Percentiles rank a stretch among this genome's conserved stretches.
phyloP scores from a whole-genome alignment of 202 grass and related monocot genomes.

The Schoenoplectus tabernaemontani region DNA sequence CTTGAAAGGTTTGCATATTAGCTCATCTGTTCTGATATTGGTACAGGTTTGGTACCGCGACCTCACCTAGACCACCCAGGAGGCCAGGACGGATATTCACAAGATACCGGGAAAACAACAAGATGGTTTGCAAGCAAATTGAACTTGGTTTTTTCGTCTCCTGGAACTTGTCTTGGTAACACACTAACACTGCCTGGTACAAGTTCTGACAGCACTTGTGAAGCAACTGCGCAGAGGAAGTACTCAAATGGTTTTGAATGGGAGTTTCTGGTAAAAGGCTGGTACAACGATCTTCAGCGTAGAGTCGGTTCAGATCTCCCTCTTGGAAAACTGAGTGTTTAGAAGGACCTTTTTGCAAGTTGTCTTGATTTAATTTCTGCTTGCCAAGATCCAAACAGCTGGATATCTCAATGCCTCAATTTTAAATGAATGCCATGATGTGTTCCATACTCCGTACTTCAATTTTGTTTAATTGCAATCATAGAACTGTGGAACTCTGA shows the following conservation, averaged over 20 bases:
- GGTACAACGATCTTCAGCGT: neutral
- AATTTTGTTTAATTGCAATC: neutral
- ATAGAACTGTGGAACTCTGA: neutral
- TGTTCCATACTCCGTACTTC: neutral
- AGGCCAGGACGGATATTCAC: neutral
- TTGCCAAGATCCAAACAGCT: neutral
- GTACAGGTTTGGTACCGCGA: neutral
- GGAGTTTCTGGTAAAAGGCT: neutral
- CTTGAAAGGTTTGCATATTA: no score
- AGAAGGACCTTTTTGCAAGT: neutral
- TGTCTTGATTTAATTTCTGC: neutral
- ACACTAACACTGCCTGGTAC: neutral
- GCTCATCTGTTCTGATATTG: no score
- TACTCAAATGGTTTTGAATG: neutral
- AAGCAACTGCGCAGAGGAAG: neutral
- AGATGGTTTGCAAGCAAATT: neutral
- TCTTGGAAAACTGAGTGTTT: neutral
- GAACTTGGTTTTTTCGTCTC: neutral
- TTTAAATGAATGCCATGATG: neutral
- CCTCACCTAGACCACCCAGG: no score
- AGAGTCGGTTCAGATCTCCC: neutral
- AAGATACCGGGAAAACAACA: neutral
- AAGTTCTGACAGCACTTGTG: neutral
- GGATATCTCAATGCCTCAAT: neutral
- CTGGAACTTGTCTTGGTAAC: neutral